Evolutionary conservation across 2,329 filamentous ascomycete species (phyloP), one percentile per base, ranked within the genome.

Genomic region (Microsporum canis): DNA sequence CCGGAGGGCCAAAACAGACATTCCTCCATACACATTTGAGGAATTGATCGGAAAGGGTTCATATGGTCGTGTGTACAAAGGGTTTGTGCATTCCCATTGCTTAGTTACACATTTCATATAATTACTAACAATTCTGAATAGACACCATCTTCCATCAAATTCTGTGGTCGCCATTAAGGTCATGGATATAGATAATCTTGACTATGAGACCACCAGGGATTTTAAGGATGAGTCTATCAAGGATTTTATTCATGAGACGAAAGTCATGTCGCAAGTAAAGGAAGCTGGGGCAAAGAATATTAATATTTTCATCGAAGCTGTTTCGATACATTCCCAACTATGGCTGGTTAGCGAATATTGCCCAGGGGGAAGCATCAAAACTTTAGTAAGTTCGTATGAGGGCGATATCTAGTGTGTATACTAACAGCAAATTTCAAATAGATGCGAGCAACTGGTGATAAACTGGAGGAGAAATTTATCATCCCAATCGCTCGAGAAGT

Each of bases 341-440:
- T 87, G 84, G 84, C 80, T 87, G 64, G 79, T 87, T 60, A 84
- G 81, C 70, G 84, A 86, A 69, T 86, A 86, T 68, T 85, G 83
- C 64, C 84, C 84, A 31, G 84, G 84, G 65, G 84, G 84, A 59
- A 87, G 84, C 71, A 80, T 87, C 5, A 79, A 83, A 62, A 86
- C 84, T 6, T 68, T 87, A 66, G 83, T 85, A 78, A 77, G 58
- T 49, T 41, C 17, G 1, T 23, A 23, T 23, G 17, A 23, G 17
- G 1, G 17, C 17, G 17, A 23, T 51, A 51, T 3, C 43, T 5
- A 14, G 14, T 51, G 10, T 31, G 1, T 51, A 47, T 12, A 17
- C 45, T 39, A 38, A 45, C 29, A 7, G 6, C 41, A 31, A 51
- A 23, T 14, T 45, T 23, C 8, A 5, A 38, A 36, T 53, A 78